Conservation (phyloP, 768 basidiomycete species). For the Leucogyrophana mollusca region DNA sequence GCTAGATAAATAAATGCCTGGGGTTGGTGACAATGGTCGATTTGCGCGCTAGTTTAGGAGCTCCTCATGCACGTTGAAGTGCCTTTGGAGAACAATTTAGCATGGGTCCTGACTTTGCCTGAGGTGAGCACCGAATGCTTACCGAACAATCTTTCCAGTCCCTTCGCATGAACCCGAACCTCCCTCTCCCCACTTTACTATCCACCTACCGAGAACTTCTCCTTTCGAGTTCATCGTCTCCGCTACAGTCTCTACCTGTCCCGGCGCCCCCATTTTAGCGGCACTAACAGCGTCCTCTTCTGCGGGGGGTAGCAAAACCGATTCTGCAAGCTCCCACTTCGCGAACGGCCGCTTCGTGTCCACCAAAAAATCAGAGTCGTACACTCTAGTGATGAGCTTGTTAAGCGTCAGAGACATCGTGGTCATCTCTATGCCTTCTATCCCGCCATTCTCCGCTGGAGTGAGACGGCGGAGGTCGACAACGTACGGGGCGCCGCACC, state of each 20-base stretch:
- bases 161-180: conserved; percentile 62
- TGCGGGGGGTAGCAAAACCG: conserved; percentile 43
- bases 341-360: conserved; percentile 70
- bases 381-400: conserved; percentile 66
- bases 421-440: conserved; percentile 65
- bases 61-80: conserved; percentile 57
- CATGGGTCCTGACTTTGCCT: not conserved
- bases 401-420: conserved; percentile 62
- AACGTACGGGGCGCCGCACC: conserved; percentile 76
- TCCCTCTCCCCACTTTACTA: conserved; percentile 70
- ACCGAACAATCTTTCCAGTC: conserved; percentile 69
- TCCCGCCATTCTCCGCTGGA: conserved; percentile 39
- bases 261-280: conserved; percentile 35
- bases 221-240: conserved; percentile 66
- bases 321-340: conserved; percentile 73
- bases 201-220: conserved; percentile 69
- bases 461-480: conserved; percentile 53
- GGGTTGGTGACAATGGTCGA: no score
- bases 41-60: conserved; percentile 29
- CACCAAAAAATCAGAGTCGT: conserved; percentile 70
- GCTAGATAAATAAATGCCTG: no score
- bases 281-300: conserved; percentile 31
- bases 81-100: conserved; percentile 21
- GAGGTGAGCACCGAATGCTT: conserved; percentile 22
- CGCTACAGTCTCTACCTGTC: conserved; percentile 75